A percentile compares a stretch with the other conserved stretches of the same genome.
These are phyloP conservation scores for Boletellus sp. DNA, from an alignment of 768 basidiomycete genomes.

Conservation along the genomic window DNA sequence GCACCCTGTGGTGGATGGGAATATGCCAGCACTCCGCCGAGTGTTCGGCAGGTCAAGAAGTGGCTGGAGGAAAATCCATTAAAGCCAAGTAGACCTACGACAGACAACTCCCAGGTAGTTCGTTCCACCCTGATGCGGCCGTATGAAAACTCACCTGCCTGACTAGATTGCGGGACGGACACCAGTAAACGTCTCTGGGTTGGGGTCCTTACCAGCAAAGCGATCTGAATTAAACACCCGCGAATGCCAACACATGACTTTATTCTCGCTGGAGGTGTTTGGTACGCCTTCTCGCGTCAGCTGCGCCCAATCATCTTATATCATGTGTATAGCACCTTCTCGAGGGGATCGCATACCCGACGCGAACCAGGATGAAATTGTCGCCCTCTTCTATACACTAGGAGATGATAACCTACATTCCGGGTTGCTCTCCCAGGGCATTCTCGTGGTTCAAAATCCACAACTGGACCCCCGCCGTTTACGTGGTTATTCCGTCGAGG, in stretches of 20 bases:
- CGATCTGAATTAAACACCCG: conserved; percentile 42
- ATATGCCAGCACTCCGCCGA: conserved; percentile 69
- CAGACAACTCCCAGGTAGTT: conserved; percentile 51
- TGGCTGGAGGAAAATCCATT: conserved; percentile 45
- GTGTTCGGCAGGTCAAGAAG: conserved; percentile 45
- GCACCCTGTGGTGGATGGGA: conserved; percentile 68
- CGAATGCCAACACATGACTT: conserved; percentile 69
- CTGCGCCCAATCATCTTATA: background rate
- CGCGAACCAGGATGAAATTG: conserved; percentile 53
- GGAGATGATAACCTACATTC: conserved; percentile 41
- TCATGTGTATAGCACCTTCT: conserved; percentile 49
- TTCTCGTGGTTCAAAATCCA: conserved; percentile 48
- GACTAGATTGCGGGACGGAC: conserved; percentile 72
- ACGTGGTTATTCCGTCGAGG: conserved; percentile 44
- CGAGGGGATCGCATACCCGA: conserved; percentile 57
- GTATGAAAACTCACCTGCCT: background rate
- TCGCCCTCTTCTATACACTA: conserved; percentile 70
- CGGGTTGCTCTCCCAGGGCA: conserved; percentile 37
- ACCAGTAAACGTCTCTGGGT: conserved; percentile 65
- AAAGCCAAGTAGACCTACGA: conserved; percentile 15
- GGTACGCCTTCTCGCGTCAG: conserved; percentile 46
- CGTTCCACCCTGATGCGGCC: background rate
- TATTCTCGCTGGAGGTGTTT: conserved; percentile 82
- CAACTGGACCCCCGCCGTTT: conserved; percentile 40
- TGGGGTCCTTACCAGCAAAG: conserved; percentile 52